Evolutionary conservation across 345 rosid genomes (phyloP).

Genomic region (Citrus maxima): DNA sequence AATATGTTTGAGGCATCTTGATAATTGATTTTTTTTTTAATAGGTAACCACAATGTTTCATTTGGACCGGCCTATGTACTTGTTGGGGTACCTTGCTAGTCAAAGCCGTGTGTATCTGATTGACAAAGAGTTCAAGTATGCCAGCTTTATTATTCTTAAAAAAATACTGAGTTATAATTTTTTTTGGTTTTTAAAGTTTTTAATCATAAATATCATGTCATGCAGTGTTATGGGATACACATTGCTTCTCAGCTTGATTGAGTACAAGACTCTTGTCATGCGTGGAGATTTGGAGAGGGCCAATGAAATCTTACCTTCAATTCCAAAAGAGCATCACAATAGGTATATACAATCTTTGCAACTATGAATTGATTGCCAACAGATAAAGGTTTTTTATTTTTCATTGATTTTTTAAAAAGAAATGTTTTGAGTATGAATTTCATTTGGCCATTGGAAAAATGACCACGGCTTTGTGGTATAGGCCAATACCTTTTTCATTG

Average conservation of each 20-base stretch:
- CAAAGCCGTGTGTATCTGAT: conserved; percentile 97
- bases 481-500: not conserved
- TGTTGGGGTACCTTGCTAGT: conserved; percentile 94
- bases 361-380: not conserved
- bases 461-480: not conserved
- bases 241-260: conserved; percentile 80
- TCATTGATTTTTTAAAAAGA: not conserved
- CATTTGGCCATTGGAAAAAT: not conserved
- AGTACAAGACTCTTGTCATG: conserved; percentile 95
- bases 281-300: conserved; percentile 88
- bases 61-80: conserved; percentile 99
- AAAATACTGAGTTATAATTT: not conserved
- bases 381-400: not conserved
- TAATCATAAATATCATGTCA: not conserved
- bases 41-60: conserved; percentile 99
- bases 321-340: conserved; percentile 83
- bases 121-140: conserved; percentile 99
- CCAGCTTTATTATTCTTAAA: not conserved
- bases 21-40: conserved; percentile 10
- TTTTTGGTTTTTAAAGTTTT: not conserved
- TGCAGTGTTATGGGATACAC: conserved; percentile 86
- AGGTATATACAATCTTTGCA: conserved; percentile 42
- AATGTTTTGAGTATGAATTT: not conserved
- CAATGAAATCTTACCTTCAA: conserved; percentile 73
- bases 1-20: not conserved